Base-by-base conservation (phyloP, 2,329 filamentous ascomycete species). In the Tympanopsis confertula region DNA sequence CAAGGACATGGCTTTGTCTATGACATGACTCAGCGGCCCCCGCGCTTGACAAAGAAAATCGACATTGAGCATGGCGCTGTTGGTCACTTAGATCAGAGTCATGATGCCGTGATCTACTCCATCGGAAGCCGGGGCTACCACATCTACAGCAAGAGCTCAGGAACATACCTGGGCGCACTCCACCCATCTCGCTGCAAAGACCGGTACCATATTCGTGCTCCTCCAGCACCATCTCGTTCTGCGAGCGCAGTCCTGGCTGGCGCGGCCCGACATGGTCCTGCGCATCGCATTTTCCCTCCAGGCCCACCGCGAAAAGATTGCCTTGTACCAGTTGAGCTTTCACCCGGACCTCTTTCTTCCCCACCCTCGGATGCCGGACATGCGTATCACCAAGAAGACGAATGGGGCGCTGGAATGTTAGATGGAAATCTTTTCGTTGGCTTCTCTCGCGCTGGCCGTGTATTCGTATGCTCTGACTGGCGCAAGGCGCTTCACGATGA, bases 321-420 rank as follows among this genome's bases (percentile, higher is more conserved):
- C 7, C 35, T 59, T 15, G 42, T 45, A 2, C 52, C 52, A 2
- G 47, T 58, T 17, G n/a, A 48, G 4, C 14, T 58, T 2, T 22
- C 32, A 1, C 43, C 44, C n/a, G 55, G 54, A 3, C 49, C 50
- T 26, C n/a, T 26, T 7, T 10, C 22, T 10, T 7, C 22, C 7
- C n/a, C n/a, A 5, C 48, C 54, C 4, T 44, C 48, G 13, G 37
- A 42, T 3, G 48, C 48, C 4, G 37, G 30, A 2, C 48, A 53
- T 35, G 42, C 52, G 2, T 41, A 50, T n/a, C 42, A 55, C 20
- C 48, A 50, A 1, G 55, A 60, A 4, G 59, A 68, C 35, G 62
- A 66, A 44, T 68, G 63, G 63, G 64, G 64, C 14, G 62, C 64
- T 3, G 63, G 63, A 4, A 61, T 65, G 58, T 40, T 66, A 4